A percentile compares a stretch with the other conserved stretches of the same genome.
phyloP scores from a whole-genome alignment of 192 early-diverging fungal genomes.

The Linnemannia zychae region DNA sequence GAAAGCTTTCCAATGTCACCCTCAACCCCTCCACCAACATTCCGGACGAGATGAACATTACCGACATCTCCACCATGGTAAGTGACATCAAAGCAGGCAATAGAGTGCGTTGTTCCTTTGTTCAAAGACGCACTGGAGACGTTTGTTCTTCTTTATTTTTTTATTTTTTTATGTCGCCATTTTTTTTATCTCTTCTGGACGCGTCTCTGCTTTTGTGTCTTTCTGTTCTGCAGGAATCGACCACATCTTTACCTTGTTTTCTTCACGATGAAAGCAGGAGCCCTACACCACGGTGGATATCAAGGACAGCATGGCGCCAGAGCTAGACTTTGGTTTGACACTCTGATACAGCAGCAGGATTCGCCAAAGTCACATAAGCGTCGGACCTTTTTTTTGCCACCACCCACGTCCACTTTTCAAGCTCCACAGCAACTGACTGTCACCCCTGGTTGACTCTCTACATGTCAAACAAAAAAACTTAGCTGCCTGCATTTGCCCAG shows the following conservation, averaged over 20 bases:
- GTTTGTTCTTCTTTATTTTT: neutral
- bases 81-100: neutral
- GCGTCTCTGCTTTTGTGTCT: neutral
- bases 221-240: neutral
- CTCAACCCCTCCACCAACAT: slow-evolving; percentile 45
- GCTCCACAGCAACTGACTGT: neutral
- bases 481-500: slow-evolving; percentile 53
- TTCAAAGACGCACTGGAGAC: neutral
- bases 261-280: neutral
- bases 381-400: slow-evolving; percentile 5
- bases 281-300: neutral
- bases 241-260: neutral
- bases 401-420: slow-evolving; percentile 1
- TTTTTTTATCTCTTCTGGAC: slow-evolving; percentile 8
- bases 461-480: neutral
- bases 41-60: slow-evolving; percentile 54
- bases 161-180: neutral
- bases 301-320: neutral
- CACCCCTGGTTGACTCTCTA: neutral
- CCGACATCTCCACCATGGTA: slow-evolving; percentile 56
- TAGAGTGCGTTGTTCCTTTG: neutral
- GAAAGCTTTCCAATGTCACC: slow-evolving; percentile 52
- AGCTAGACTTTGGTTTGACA: neutral
- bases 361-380: neutral
- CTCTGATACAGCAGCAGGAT: neutral